Evolutionary conservation across 805 yeast genomes (phyloP).

Genomic region (Saturnispora sekii): DNA sequence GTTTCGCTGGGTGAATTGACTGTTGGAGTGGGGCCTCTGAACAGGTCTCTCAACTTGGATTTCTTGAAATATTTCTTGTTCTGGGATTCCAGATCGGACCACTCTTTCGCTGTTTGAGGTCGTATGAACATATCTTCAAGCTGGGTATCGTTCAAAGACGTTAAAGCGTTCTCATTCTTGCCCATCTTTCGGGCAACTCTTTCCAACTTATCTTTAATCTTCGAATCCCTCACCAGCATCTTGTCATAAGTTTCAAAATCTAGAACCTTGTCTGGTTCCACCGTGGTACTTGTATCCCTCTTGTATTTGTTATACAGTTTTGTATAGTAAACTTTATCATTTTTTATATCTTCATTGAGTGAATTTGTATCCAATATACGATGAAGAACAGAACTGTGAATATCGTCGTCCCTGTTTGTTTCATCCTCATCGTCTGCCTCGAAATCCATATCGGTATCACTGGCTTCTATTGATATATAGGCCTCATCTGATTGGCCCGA

Average conservation of each 20-base stretch:
- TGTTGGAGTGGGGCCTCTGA: background rate
- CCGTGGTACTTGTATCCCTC: background rate
- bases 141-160: constrained; percentile 18
- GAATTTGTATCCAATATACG: constrained; percentile 17
- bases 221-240: constrained; percentile 20
- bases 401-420: constrained; percentile 8
- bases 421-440: background rate
- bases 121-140: constrained; percentile 14
- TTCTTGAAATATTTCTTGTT: constrained; percentile 1
- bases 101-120: constrained; percentile 8
- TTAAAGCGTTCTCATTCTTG: constrained; percentile 10
- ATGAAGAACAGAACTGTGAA: constrained; percentile 18
- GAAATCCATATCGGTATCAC: background rate
- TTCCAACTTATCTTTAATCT: constrained; percentile 15
- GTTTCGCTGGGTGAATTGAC: background rate
- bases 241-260: constrained; percentile 26
- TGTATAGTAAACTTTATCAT: constrained; percentile 16
- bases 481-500: background rate
- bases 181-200: constrained; percentile 9
- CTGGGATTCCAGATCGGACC: constrained; percentile 9
- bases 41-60: constrained; percentile 2
- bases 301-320: constrained; percentile 18
- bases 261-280: constrained; percentile 7
- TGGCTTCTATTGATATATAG: background rate
- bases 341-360: constrained; percentile 3